A percentile compares a stretch with the other conserved stretches of the same genome.
Conservation (phyloP, 2,329 filamentous ascomycete species). For the Nigrospora osmanthi region DNA sequence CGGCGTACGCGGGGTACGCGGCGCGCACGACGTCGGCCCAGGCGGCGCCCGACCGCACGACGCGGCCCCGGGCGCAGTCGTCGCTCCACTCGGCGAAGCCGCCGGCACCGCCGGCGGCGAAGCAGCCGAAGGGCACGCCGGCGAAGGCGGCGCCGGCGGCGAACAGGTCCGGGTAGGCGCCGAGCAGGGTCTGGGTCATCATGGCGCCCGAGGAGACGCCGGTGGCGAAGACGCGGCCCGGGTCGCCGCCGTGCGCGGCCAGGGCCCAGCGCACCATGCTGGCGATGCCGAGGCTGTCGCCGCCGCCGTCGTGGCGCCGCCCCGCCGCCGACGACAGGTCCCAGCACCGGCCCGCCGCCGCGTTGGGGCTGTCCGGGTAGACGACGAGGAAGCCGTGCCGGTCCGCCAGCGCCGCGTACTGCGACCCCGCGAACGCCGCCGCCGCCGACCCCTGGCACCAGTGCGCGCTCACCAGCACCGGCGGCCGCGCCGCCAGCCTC, state of each 20-base stretch:
- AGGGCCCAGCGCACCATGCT: constrained; percentile 36
- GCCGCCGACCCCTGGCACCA: constrained; percentile 48
- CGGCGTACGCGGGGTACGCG: constrained; percentile 40
- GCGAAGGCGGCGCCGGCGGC: constrained; percentile 38
- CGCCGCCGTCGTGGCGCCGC: constrained; percentile 39
- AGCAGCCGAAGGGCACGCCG: constrained; percentile 39
- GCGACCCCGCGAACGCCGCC: constrained; percentile 38
- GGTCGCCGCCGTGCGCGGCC: constrained; percentile 31
- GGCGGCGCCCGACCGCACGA: constrained; percentile 23
- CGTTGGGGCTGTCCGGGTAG: constrained; percentile 22
- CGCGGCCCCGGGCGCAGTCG: constrained; percentile 41
- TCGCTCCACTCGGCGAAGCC: constrained; percentile 40
- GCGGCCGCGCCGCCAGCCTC: constrained; percentile 31
- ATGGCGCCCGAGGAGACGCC: constrained; percentile 45
- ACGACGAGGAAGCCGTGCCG: constrained; percentile 44
- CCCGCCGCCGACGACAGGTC: constrained; percentile 31
- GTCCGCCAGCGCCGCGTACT: constrained; percentile 45
- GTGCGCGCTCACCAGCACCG: constrained; percentile 47
- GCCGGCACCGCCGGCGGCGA: constrained; percentile 22
- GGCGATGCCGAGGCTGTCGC: constrained; percentile 42
- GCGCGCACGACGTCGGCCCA: constrained; percentile 26
- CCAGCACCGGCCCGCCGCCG: constrained; percentile 4
- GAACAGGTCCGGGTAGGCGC: constrained; percentile 44
- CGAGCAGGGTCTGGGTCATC: constrained; percentile 47
- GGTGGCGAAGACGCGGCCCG: constrained; percentile 40